phyloP scores from a whole-genome alignment of 2,329 filamentous ascomycete genomes.

The Neurospora sp. region DNA sequence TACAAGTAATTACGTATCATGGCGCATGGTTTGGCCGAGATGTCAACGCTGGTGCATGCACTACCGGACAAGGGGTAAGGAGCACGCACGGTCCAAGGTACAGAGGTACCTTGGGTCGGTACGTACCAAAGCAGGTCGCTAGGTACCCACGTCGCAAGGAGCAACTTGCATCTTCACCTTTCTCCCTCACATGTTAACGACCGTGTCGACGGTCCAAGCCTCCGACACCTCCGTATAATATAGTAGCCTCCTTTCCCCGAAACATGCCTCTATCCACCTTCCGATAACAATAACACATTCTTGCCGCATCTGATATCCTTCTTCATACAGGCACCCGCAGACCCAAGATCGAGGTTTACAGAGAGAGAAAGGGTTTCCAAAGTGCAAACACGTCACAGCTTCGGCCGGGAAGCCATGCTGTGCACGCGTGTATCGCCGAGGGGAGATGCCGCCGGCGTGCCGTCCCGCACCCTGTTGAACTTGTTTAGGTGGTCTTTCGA shows the following conservation, averaged over 20 bases:
- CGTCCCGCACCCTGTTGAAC: background rate
- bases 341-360: background rate
- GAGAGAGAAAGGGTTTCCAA: background rate
- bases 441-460: background rate
- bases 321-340: background rate
- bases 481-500: background rate
- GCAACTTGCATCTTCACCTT: background rate
- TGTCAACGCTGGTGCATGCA: background rate
- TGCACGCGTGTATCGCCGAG: background rate
- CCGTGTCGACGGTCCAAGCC: background rate
- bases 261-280: background rate
- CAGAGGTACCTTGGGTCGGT: background rate
- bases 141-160: background rate
- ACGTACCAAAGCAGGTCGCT: background rate
- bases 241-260: background rate
- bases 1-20: background rate
- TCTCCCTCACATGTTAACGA: background rate
- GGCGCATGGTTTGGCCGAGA: background rate
- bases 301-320: background rate
- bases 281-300: background rate
- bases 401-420: background rate
- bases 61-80: background rate
- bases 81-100: background rate
- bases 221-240: background rate
- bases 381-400: background rate